Conservation (phyloP, 2,329 filamentous ascomycete species). For the Ophiostoma australiae region DNA sequence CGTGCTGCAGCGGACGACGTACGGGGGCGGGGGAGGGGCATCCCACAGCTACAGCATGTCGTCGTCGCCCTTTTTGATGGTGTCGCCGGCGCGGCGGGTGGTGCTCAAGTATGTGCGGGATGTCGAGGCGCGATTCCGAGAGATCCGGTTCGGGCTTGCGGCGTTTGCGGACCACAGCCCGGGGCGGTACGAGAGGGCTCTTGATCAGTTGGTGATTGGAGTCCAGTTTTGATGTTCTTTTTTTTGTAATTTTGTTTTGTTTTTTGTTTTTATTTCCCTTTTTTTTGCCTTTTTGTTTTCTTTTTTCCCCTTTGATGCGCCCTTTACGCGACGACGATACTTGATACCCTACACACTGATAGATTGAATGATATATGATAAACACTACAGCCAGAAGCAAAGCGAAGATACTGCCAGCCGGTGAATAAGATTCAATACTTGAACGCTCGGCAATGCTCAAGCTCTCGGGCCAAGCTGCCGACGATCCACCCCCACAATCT, state of each 20-base stretch:
- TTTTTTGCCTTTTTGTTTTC: neutral
- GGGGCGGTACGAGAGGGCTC: slow-evolving; percentile 64
- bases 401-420: neutral
- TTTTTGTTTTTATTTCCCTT: neutral
- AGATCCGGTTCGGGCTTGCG: slow-evolving; percentile 65
- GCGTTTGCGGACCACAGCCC: slow-evolving; percentile 76
- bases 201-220: slow-evolving; percentile 50
- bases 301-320: neutral
- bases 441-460: too few relatives aligned
- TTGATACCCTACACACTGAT: slow-evolving; percentile 1
- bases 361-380: neutral
- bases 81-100: slow-evolving; percentile 59
- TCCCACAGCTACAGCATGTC: neutral
- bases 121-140: slow-evolving; percentile 64
- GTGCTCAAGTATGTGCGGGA: slow-evolving; percentile 67
- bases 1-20: slow-evolving; percentile 63
- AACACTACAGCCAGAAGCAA: neutral
- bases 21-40: slow-evolving; percentile 38
- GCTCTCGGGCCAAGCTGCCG: neutral
- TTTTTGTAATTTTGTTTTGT: neutral
- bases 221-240: slow-evolving; percentile 17
- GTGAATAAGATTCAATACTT: too few relatives aligned
- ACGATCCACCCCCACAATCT: neutral
- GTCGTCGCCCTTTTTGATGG: slow-evolving; percentile 22
- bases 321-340: neutral